Evolutionary conservation across 2,329 filamentous ascomycete genomes (phyloP).

Genomic region (Helicocarpus griseus): DNA sequence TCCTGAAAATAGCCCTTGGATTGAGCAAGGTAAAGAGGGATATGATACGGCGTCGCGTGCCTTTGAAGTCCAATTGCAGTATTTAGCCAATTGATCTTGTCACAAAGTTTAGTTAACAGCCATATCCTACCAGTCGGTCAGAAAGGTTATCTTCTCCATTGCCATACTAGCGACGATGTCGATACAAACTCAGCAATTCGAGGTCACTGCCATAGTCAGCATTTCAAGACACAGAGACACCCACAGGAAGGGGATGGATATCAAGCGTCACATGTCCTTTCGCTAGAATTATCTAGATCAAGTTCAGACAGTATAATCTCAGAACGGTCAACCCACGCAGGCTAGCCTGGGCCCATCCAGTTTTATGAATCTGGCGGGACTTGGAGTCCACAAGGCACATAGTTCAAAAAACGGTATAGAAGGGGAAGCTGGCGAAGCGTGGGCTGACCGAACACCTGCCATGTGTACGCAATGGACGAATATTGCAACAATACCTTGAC

Average conservation of each 20-base stretch:
- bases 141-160: conserved; percentile 76
- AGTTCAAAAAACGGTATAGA: neutral
- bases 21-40: conserved; percentile 67
- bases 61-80: conserved; percentile 32
- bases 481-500: conserved; percentile 34
- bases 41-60: conserved; percentile 75
- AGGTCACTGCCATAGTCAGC: conserved; percentile 16
- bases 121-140: conserved; percentile 64
- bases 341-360: neutral
- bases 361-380: neutral
- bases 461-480: conserved; percentile 33
- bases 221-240: conserved; percentile 16
- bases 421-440: conserved; percentile 4
- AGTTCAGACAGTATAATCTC: conserved; percentile 74
- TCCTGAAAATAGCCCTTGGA: conserved; percentile 65
- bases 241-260: conserved; percentile 28
- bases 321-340: conserved; percentile 36
- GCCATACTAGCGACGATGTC: conserved; percentile 51
- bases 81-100: neutral
- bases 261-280: conserved; percentile 72
- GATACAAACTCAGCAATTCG: conserved; percentile 21
- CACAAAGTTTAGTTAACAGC: neutral
- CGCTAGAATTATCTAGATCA: conserved; percentile 83
- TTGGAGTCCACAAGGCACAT: neutral
- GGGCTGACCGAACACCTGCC: conserved; percentile 33